These are phyloP conservation scores for Solanum hybrid DNA, from an alignment of 305 asterid genomes.

Conservation along the genomic window DNA sequence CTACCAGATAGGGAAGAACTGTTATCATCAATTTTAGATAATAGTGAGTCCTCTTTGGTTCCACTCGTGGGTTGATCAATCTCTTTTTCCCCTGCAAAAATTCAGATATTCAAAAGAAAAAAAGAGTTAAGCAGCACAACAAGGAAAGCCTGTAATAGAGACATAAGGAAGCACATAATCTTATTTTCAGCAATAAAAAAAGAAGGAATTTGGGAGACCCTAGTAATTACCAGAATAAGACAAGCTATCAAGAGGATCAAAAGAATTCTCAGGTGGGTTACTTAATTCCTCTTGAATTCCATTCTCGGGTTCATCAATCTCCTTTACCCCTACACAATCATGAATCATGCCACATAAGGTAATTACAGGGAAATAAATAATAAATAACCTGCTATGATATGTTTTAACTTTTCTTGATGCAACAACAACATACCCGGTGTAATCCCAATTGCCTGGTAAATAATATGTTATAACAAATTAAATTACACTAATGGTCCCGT, in stretches of 20 bases:
- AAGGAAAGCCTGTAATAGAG: not conserved
- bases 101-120: not conserved
- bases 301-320: not conserved
- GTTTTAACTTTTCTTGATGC: not conserved
- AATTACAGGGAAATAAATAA: not conserved
- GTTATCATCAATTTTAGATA: not conserved
- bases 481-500: not conserved
- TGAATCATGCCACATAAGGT: not conserved
- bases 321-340: not conserved
- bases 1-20: slow-evolving; percentile 4
- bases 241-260: not conserved
- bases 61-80: not conserved
- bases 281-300: not conserved
- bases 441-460: not conserved
- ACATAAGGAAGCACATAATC: not conserved
- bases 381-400: not conserved
- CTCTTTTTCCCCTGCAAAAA: not conserved
- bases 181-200: not conserved
- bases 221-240: slow-evolving; percentile 2
- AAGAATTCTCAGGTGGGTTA: not conserved
- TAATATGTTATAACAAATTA: not conserved
- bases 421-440: not conserved
- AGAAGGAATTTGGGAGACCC: not conserved
- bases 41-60: not conserved
- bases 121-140: not conserved